Base-by-base conservation (phyloP, 2,329 filamentous ascomycete genomes). In the Simplicillium aogashimaense region DNA sequence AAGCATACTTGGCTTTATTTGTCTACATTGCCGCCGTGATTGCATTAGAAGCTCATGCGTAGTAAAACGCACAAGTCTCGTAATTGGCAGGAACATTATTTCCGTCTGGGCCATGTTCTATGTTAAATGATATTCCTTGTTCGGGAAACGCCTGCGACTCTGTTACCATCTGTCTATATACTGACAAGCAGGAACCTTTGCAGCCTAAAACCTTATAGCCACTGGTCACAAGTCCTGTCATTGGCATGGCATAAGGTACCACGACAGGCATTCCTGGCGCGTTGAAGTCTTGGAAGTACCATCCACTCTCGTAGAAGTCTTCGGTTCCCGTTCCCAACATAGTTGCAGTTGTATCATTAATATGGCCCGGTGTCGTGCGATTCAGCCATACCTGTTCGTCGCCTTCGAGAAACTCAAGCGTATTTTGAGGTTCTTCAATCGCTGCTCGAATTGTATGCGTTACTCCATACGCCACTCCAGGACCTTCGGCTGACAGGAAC, bases 11-110 rank as follows among this genome's bases (percentile, higher is more conserved):
- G n/a, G n/a, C n/a, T n/a, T n/a, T n/a, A n/a, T n/a, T 25, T 25
- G 20, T 25, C 20, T 25, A 25, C 9, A 5, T 25, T 25, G 20
- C 20, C 6, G 9, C 20, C 5, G 20, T 25, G 20, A 25, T 25
- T 5, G 20, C 20, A 25, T 6, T 9, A 9, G 9, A 25, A 25
- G 20, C 20, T 37, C 20, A 37, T 25, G 35, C 35, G 28, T 37
- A 37, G 17, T 37, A 37, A 29, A 25, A 37, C 6, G 35, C 35
- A 37, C 35, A 37, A 25, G 35, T 37, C 17, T 37, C 35, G 20
- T 37, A 37, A 12, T 37, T 15, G 10, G 35, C 35, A 12, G 20
- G 7, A 29, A 29, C 15, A 13, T 29, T 20, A 17, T 37, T 37
- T 11, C 35, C 35, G 14, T 37, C 35, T 15, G 33, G 33, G 3